A percentile compares a stretch with the other conserved stretches of the same genome.
These are phyloP conservation scores for Termitomyces sp. DNA, from an alignment of 768 basidiomycete genomes.

Conservation along the genomic window DNA sequence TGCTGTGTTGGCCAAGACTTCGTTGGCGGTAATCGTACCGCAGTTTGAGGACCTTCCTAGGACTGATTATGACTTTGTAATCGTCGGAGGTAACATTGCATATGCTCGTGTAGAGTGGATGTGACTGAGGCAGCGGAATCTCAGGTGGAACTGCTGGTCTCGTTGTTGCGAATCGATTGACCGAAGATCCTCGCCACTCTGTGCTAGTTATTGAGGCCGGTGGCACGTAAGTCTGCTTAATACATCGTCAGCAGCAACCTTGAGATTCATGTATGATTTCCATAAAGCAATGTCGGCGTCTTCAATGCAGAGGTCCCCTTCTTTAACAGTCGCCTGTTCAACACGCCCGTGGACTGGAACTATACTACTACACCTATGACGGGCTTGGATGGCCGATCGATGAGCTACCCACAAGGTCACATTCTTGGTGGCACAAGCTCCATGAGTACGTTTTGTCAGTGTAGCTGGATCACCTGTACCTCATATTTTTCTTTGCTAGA, in stretches of 20 bases:
- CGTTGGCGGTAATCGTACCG: conserved; percentile 5
- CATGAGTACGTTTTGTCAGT: conserved; percentile 8
- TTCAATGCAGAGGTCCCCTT: conserved; percentile 16
- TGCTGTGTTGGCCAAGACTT: not conserved
- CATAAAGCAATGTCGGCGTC: conserved; percentile 5
- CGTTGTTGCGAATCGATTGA: conserved; percentile 16
- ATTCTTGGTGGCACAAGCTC: conserved; percentile 17
- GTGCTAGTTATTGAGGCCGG: conserved; percentile 17
- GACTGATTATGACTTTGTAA: conserved; percentile 17
- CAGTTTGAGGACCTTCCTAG: conserved; percentile 6
- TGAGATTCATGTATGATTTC: not conserved
- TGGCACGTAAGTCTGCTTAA: conserved; percentile 10
- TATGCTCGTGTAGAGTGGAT: not conserved
- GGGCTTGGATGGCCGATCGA: conserved; percentile 9
- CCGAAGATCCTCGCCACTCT: conserved; percentile 13
- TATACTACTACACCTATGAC: conserved; percentile 13
- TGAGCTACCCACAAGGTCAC: conserved; percentile 15
- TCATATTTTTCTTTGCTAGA: not conserved
- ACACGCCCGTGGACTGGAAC: conserved; percentile 16
- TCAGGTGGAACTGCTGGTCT: conserved; percentile 17
- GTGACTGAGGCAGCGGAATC: not conserved
- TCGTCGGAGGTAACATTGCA: conserved; percentile 17
- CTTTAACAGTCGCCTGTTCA: conserved; percentile 14
- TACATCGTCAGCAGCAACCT: not conserved
- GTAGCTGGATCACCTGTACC: not conserved